A percentile compares a stretch with the other conserved stretches of the same genome.
Conservation (phyloP, 2,329 filamentous ascomycete genomes). For the Trichoderma polysporum region DNA sequence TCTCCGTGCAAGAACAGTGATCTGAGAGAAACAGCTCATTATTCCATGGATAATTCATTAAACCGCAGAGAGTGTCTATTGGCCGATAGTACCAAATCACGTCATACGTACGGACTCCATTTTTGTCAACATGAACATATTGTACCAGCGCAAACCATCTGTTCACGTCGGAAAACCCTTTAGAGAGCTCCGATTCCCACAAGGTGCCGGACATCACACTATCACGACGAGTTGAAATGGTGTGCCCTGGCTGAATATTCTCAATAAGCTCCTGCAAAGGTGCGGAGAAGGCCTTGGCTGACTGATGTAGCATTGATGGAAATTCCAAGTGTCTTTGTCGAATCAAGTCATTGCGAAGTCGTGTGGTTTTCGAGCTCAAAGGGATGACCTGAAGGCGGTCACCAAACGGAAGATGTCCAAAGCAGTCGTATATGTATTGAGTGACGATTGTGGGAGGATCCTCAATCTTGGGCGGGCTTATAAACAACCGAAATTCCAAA, state of each 20-base stretch:
- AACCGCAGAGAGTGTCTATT: constrained; percentile 66
- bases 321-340: constrained; percentile 31
- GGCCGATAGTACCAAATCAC: constrained; percentile 75
- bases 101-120: constrained; percentile 50
- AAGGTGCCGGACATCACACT: constrained; percentile 46
- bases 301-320: constrained; percentile 26
- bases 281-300: constrained; percentile 27
- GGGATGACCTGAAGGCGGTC: constrained; percentile 45
- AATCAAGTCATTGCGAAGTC: constrained; percentile 33
- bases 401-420: constrained; percentile 62
- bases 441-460: constrained; percentile 63
- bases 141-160: constrained; percentile 73
- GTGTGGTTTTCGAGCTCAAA: constrained; percentile 29
- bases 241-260: constrained; percentile 46
- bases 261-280: constrained; percentile 28
- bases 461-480: neutral
- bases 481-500: constrained; percentile 37
- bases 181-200: constrained; percentile 55
- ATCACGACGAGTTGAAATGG: constrained; percentile 50
- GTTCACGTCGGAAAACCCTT: constrained; percentile 44
- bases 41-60: constrained; percentile 64
- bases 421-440: constrained; percentile 63
- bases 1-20: constrained; percentile 67
- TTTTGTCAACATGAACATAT: constrained; percentile 41
- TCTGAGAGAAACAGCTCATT: constrained; percentile 78